A percentile compares a stretch with the other conserved stretches of the same genome.
These are phyloP conservation scores for Boletus reticulatus DNA, from an alignment of 768 basidiomycete genomes.

Conservation along the genomic window DNA sequence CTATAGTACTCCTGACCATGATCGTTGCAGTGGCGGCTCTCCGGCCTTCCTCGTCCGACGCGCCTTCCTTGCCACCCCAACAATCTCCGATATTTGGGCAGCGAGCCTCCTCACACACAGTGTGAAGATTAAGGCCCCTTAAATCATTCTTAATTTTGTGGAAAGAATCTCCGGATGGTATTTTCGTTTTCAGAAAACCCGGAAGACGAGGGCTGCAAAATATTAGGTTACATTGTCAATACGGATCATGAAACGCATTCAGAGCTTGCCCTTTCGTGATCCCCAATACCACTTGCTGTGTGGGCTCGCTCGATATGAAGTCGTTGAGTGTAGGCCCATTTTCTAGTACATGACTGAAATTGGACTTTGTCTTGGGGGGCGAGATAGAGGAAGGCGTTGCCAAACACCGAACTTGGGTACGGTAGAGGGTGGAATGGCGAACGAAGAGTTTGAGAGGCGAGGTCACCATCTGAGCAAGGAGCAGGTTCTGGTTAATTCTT, in stretches of 20 bases:
- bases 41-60: constrained; percentile 66
- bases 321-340: constrained; percentile 77
- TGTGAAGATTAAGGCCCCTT: constrained; percentile 86
- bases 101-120: constrained; percentile 97
- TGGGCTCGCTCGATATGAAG: constrained; percentile 63
- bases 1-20: constrained; percentile 60
- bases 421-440: constrained; percentile 5
- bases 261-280: constrained; percentile 59
- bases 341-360: constrained; percentile 53
- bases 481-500: neutral
- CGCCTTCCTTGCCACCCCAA: constrained; percentile 84
- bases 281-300: constrained; percentile 65
- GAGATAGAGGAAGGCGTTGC: constrained; percentile 43
- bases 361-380: constrained; percentile 33
- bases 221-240: neutral
- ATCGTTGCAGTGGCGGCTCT: constrained; percentile 95
- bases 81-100: constrained; percentile 99
- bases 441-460: constrained; percentile 10
- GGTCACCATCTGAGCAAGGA: constrained; percentile 9
- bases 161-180: constrained; percentile 86
- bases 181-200: constrained; percentile 84
- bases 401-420: constrained; percentile 37
- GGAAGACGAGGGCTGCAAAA: constrained; percentile 75
- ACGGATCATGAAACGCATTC: constrained; percentile 4
- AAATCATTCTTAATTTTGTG: constrained; percentile 94